Base-by-base conservation (phyloP, 192 early-diverging fungal genomes). In the Podochytrium sp. region DNA sequence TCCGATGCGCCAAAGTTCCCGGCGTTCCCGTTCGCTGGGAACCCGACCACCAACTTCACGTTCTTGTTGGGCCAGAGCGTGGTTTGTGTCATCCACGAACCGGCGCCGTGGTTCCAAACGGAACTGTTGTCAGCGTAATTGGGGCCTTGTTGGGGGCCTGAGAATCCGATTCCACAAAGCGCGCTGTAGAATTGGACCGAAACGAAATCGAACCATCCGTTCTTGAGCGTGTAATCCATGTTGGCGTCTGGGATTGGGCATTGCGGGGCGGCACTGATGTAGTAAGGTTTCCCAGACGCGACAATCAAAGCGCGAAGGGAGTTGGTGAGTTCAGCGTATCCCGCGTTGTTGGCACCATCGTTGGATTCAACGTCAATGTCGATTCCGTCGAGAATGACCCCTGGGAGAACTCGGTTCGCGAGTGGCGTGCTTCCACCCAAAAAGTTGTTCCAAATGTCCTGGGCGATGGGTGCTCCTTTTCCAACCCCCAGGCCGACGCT, bases 141-240 rank as follows among this genome's bases (percentile, higher is more conserved):
- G 38, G 60, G 60, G 18, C 60, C 60, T 30, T 62, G 7, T 14
- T 38, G 16, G 16, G 16, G 60, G 14, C 60, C 60, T n/a, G 14
- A 35, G 37, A 62, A 62, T 18, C 32, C 60, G 32, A 62, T 37
- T 18, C 60, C 60, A 27, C 60, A 62, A n/a, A 30, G 18, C 7
- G 60, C 29, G 14, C 30, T 35, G 77, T 90, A 91, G 73, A 89
- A 90, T 52, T 91, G 88, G 16, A 90, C 80, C 79, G 82, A 85
- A 32, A 90, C 88, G 71, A 88, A 76, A 75, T 91, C 88, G 57
- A 91, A 86, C 83, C 84, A 87, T 0, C 85, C 82, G 14, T 82
- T 76, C 43, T 85, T 80, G 67, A 91, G 78, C 2, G 89, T 86
- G 20, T 83, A 82, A 12, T 79, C 82, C 0, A 87, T 79, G 63